phyloP scores from a whole-genome alignment of 2,329 filamentous ascomycete species.

The Penicillium palitans region DNA sequence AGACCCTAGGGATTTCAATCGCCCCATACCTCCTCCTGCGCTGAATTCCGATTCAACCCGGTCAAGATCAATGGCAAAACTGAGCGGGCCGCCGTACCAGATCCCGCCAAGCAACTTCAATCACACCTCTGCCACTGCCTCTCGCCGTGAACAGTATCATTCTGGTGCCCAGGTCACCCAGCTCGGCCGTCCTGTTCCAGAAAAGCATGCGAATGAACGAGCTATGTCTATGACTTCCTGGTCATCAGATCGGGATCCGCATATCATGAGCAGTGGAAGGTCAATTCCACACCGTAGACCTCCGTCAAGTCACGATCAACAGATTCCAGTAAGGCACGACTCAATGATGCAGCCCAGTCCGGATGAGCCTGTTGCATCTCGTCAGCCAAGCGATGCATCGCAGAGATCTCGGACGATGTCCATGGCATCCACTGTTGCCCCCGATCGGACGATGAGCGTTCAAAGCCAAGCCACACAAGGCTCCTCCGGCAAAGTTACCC shows the following conservation, averaged over 20 bases:
- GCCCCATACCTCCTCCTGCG: constrained; percentile 65
- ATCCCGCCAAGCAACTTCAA: constrained; percentile 63
- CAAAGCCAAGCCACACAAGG: constrained; percentile 54
- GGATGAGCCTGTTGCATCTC: constrained; percentile 29
- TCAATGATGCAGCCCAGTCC: constrained; percentile 50
- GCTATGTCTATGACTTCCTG: constrained; percentile 95
- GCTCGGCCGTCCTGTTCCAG: constrained; percentile 86
- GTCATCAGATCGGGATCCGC: constrained; percentile 69
- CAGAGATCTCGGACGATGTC: constrained; percentile 71
- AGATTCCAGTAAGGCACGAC: constrained; percentile 29
- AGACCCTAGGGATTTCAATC: constrained; percentile 59
- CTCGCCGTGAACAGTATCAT: constrained; percentile 75
- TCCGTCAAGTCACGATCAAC: constrained; percentile 52
- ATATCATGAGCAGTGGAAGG: constrained; percentile 84
- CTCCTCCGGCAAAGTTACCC: constrained; percentile 53
- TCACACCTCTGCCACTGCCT: constrained; percentile 69
- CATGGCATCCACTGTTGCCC: constrained; percentile 71
- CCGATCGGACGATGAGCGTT: constrained; percentile 62
- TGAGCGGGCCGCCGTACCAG: constrained; percentile 71
- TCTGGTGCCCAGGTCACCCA: constrained; percentile 71
- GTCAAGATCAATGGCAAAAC: constrained; percentile 86
- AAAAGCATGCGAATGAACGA: constrained; percentile 87
- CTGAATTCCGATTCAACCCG: constrained; percentile 83
- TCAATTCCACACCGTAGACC: constrained; percentile 77
- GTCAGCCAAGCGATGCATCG: constrained; percentile 48